Evolutionary conservation across 257 asterid species (phyloP), one percentile per base, ranked within the genome.

Genomic region (Nicotiana noctiflora): DNA sequence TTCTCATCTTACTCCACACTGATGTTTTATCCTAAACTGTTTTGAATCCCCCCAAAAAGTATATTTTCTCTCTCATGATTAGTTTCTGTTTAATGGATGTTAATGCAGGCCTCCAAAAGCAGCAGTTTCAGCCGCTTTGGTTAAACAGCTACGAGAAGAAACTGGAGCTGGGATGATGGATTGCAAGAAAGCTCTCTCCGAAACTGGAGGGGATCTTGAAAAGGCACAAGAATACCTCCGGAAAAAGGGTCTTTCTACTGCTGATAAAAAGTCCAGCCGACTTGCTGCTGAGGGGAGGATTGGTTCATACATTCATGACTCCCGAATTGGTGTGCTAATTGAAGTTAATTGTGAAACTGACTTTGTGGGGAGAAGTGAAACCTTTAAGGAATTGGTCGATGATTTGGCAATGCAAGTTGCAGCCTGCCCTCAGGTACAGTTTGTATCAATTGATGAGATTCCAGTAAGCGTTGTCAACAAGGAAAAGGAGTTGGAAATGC

Each of bases 81-180:
- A 11, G 27, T 17, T 79, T 61, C 31, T 62, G 75, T 25, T 62
- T 19, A 23, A 37, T 62, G 56, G 59, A 46, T 60, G 63, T 67
- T 62, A 52, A 62, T 79, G 76, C 83, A 96, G 99, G 92, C 84
- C 95, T 72, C 85, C 86, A 8, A 91, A 86, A 83, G 86, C 83
- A 72, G 81, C 56, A 21, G 81, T 96, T 80, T 96, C 99, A 49
- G 97, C 98, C 4, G 83, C 93, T 70, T 80, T 92, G 87, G 99
- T 96, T 31, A 96, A 96, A 85, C 97, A 92, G 84, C 64, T 96
- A 81, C 91, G 99, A 34, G 99, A 96, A 46, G 98, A 96, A 94
- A 92, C 93, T 40, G 98, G 98, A 31, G 97, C 98, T 27, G 99
- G 99, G 80, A 94, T 96, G 99, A 96, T 96, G 99, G 99, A 92